A percentile compares a stretch with the other conserved stretches of the same genome.
Conservation (phyloP, 257 asterid species). For the Solanum clarkiae region DNA sequence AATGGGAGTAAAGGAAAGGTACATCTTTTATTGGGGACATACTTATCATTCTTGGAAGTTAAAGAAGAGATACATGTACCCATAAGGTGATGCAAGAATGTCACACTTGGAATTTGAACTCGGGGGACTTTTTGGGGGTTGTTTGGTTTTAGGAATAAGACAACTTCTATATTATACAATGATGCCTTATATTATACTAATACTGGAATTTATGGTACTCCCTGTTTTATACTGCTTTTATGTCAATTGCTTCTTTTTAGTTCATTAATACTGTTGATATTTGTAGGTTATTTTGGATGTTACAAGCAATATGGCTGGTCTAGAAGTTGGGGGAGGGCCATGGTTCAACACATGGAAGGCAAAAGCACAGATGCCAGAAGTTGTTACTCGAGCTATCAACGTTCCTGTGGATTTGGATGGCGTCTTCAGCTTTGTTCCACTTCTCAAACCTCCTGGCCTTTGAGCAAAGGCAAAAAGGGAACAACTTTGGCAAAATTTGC, state of each 20-base stretch:
- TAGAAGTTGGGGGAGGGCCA: constrained; percentile 98
- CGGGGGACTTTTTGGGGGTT: not conserved
- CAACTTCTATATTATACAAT: not conserved
- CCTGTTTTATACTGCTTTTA: not conserved
- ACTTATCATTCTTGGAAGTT: not conserved
- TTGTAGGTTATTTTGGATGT: constrained; percentile 70
- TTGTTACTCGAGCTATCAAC: constrained; percentile 35
- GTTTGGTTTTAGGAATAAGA: not conserved
- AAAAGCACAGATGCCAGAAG: constrained; percentile 46
- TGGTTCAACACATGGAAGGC: constrained; percentile 91
- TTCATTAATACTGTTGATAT: not conserved
- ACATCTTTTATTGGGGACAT: not conserved
- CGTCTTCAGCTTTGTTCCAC: constrained; percentile 39
- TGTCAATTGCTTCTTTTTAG: not conserved
- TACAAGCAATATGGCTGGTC: constrained; percentile 86
- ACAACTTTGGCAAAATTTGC: not conserved
- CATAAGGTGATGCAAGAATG: not conserved
- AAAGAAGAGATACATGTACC: not conserved
- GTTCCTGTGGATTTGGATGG: constrained; percentile 69
- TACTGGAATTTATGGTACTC: not conserved
- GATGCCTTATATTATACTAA: not conserved
- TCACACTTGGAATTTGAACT: not conserved
- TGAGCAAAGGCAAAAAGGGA: constrained; percentile 4
- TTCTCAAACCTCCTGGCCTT: constrained; percentile 89
- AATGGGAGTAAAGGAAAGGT: constrained; percentile 86